These are phyloP conservation scores for Elaphomyces granulatus DNA, from an alignment of 495 filamentous ascomycete species.

Conservation along the genomic window DNA sequence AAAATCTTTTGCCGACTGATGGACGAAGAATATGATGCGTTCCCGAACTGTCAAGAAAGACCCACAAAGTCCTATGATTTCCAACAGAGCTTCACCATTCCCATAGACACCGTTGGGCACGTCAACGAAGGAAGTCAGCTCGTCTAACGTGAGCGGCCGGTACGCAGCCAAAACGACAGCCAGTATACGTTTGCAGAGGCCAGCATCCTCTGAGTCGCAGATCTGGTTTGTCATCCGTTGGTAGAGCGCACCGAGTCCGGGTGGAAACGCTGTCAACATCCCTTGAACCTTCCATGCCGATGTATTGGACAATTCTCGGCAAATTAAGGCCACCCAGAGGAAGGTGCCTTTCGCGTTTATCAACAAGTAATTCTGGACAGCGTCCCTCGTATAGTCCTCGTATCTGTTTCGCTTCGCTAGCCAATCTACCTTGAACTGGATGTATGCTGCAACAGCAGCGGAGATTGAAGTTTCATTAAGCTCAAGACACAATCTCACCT, in stretches of 20 bases:
- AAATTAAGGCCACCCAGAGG: conserved; percentile 21
- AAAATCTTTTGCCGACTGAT: conserved; percentile 20
- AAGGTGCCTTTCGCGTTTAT: conserved; percentile 19
- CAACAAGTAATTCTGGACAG: conserved; percentile 8
- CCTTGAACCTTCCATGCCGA: conserved; percentile 6
- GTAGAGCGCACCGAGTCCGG: conserved; percentile 18
- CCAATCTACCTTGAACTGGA: conserved; percentile 9
- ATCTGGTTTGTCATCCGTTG: conserved; percentile 18
- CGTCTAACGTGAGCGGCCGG: conserved; percentile 15
- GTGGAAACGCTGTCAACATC: conserved; percentile 12
- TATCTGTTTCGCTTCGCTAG: conserved; percentile 8
- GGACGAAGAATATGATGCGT: conserved; percentile 14
- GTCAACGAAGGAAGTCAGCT: conserved; percentile 11
- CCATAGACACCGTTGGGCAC: conserved; percentile 8
- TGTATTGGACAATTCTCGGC: conserved; percentile 10
- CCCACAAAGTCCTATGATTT: conserved; percentile 13
- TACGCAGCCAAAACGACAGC: conserved; percentile 9
- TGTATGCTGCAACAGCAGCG: conserved; percentile 12
- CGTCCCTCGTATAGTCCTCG: conserved; percentile 2
- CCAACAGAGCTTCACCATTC: too few species aligned
- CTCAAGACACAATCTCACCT: conserved; percentile 19
- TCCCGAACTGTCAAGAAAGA: conserved; percentile 16
- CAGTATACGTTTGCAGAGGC: conserved; percentile 13
- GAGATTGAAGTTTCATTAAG: conserved; percentile 17
- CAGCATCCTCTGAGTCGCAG: conserved; percentile 10